Percentiles rank a stretch among this genome's conserved stretches.
These are phyloP conservation scores for Austropuccinia psidii DNA, from an alignment of 1,284 basidiomycete species.

Conservation along the genomic window DNA sequence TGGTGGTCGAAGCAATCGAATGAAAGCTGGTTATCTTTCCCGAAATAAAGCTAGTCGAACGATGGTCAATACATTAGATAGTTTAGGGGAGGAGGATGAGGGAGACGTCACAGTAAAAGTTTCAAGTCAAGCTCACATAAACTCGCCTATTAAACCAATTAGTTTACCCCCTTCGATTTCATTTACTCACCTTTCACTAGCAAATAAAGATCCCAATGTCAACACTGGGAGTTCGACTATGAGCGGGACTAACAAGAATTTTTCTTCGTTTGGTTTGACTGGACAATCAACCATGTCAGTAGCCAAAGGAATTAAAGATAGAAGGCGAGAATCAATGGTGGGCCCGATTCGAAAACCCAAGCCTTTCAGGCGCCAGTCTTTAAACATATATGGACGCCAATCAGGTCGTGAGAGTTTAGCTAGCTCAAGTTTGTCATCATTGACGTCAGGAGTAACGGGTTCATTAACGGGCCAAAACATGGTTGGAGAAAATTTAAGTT, in stretches of 20 bases:
- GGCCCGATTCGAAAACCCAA: constrained; percentile 13
- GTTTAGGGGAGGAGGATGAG: constrained; percentile 30
- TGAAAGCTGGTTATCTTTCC: constrained; percentile 22
- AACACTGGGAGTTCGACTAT: no score
- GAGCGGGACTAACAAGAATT: no score
- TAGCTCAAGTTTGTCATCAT: no score
- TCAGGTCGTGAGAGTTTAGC: no score
- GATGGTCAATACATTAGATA: constrained; percentile 14
- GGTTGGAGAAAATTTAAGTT: no score
- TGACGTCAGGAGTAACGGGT: no score
- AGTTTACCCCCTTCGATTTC: no score
- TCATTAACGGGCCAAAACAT: no score
- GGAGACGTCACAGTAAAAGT: not conserved
- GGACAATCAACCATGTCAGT: not conserved
- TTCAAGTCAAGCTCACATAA: not conserved
- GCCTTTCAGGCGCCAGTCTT: not conserved
- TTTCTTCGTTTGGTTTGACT: no score
- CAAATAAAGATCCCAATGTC: no score
- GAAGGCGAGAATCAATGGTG: not conserved
- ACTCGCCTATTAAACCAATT: not conserved
- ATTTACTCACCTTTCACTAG: no score
- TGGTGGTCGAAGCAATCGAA: constrained; percentile 4
- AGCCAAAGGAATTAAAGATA: not conserved
- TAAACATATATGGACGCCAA: constrained; percentile 1
- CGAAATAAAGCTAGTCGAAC: not conserved